A percentile compares a stretch with the other conserved stretches of the same genome.
Evolutionary conservation across 345 rosid species (phyloP).

Genomic region (Schrenkiella parvula): DNA sequence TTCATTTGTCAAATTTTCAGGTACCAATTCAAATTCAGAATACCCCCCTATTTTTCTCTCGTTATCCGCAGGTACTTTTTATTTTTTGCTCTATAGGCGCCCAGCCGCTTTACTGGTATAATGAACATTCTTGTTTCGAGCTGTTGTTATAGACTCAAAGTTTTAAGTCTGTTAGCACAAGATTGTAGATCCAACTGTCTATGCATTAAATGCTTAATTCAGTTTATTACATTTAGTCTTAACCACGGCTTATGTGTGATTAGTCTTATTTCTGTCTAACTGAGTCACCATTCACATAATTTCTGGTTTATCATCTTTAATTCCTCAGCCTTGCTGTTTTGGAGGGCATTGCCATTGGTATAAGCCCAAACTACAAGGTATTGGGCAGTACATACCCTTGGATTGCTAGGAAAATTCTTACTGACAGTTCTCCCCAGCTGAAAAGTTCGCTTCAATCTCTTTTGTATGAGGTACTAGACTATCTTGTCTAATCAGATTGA

Average conservation of each 20-base stretch:
- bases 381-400: slow-evolving; percentile 97
- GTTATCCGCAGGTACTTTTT: slow-evolving; percentile 76
- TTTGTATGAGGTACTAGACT: slow-evolving; percentile 64
- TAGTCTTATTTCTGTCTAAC: neutral
- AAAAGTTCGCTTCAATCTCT: slow-evolving; percentile 67
- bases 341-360: slow-evolving; percentile 88
- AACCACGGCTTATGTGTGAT: neutral
- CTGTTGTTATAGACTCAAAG: neutral
- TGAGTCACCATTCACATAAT: slow-evolving; percentile 8
- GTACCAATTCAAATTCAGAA: slow-evolving; percentile 90
- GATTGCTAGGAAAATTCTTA: slow-evolving; percentile 88
- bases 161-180: slow-evolving; percentile 11
- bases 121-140: slow-evolving; percentile 8
- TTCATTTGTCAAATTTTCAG: slow-evolving; percentile 45
- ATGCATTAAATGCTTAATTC: slow-evolving; percentile 1
- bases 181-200: slow-evolving; percentile 5
- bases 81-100: neutral
- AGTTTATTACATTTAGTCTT: neutral
- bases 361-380: slow-evolving; percentile 83
- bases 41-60: slow-evolving; percentile 92
- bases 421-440: slow-evolving; percentile 83
- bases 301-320: slow-evolving; percentile 19
- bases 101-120: neutral
- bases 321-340: slow-evolving; percentile 78
- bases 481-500: neutral